Percentiles rank a stretch among this genome's conserved stretches.
Conservation (phyloP, 352 stramenopile genomes). For the Phytophthora podocarpi region DNA sequence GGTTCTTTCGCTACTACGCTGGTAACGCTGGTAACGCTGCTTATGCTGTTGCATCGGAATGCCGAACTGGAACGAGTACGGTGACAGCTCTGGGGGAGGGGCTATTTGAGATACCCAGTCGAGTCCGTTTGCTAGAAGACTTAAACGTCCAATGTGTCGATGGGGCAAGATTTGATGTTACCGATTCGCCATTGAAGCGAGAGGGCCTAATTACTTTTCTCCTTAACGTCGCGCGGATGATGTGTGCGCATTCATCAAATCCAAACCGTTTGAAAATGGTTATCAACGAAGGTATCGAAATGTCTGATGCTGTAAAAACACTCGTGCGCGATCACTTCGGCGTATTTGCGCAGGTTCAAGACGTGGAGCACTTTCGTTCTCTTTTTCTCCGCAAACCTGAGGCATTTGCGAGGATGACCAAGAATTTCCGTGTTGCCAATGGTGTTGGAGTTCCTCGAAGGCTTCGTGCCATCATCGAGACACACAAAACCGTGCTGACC, state of each 20-base stretch:
- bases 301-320: slow-evolving; percentile 54
- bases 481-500: slow-evolving; percentile 37
- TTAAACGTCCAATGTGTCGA: slow-evolving; percentile 64
- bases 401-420: neutral
- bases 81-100: slow-evolving; percentile 25
- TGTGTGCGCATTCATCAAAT: slow-evolving; percentile 43
- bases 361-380: slow-evolving; percentile 62
- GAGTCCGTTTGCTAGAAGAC: slow-evolving; percentile 58
- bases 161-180: slow-evolving; percentile 47
- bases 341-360: slow-evolving; percentile 66
- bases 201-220: slow-evolving; percentile 57
- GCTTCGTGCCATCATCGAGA: slow-evolving; percentile 35
- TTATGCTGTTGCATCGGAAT: slow-evolving; percentile 13
- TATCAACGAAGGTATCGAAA: slow-evolving; percentile 59
- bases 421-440: neutral
- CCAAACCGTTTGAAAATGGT: slow-evolving; percentile 43
- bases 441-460: neutral
- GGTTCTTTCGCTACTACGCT: slow-evolving; percentile 69
- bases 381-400: slow-evolving; percentile 48
- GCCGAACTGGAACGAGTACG: neutral
- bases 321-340: slow-evolving; percentile 61
- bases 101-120: slow-evolving; percentile 55
- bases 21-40: slow-evolving; percentile 32
- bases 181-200: slow-evolving; percentile 49
- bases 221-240: slow-evolving; percentile 53